Evolutionary conservation across 306 rosid genomes (phyloP).

Genomic region (Geum urbanum): DNA sequence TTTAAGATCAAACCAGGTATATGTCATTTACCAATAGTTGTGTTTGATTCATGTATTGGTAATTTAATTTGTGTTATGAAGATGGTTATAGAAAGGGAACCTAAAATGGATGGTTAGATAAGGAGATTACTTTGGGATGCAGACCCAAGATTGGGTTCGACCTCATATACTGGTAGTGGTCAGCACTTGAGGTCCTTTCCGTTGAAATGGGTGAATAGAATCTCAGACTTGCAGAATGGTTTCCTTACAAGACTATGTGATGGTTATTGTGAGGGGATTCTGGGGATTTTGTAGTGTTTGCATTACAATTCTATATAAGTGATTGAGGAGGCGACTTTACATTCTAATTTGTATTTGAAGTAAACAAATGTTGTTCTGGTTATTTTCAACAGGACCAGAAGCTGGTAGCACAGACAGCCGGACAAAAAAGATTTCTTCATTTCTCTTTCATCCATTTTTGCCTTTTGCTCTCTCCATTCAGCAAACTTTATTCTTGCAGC

Average conservation of each 20-base stretch:
- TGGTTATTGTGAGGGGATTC: background rate
- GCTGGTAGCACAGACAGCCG: conserved; percentile 77
- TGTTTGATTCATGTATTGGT: background rate
- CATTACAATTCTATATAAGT: background rate
- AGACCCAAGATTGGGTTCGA: background rate
- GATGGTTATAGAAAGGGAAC: background rate
- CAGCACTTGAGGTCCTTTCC: background rate
- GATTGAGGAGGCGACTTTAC: background rate
- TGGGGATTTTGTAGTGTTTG: background rate
- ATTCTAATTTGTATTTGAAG: background rate
- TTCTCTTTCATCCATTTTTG: conserved; percentile 85
- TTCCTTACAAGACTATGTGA: background rate
- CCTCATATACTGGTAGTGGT: background rate
- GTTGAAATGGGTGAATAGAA: background rate
- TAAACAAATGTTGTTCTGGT: conserved; percentile 7
- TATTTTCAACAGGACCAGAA: conserved; percentile 69
- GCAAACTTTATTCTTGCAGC: conserved; percentile 63
- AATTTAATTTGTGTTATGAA: background rate
- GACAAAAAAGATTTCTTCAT: conserved; percentile 68
- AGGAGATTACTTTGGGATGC: background rate
- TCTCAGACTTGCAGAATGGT: background rate
- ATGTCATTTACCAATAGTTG: conserved; percentile 14
- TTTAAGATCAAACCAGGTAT: conserved; percentile 95
- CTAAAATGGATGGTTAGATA: background rate
- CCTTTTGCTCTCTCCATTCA: conserved; percentile 89